phyloP scores from a whole-genome alignment of 140 eudicot species.

The Stevia rebaudiana region DNA sequence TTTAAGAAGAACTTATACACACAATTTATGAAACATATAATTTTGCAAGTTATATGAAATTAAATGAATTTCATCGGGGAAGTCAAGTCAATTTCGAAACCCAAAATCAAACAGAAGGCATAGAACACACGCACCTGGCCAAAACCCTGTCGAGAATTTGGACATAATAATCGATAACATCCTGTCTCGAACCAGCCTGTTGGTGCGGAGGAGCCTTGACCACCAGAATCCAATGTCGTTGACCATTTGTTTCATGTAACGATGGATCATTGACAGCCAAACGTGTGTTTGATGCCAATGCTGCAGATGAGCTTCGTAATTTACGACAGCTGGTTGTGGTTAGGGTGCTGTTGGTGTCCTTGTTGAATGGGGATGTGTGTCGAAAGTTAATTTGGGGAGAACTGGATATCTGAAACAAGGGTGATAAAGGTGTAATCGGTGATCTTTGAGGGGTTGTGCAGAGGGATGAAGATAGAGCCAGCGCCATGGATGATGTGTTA shows the following conservation, averaged over 20 bases:
- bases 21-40: no score
- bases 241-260: neutral
- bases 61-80: neutral
- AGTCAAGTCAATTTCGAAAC: constrained; percentile 2
- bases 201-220: constrained; percentile 44
- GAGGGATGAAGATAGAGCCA: constrained; percentile 20
- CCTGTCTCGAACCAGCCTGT: constrained; percentile 34
- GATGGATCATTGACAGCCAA: constrained; percentile 18
- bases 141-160: constrained; percentile 40
- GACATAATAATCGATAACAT: constrained; percentile 65
- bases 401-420: constrained; percentile 9
- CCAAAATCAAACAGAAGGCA: neutral
- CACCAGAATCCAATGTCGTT: constrained; percentile 56
- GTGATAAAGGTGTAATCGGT: constrained; percentile 21
- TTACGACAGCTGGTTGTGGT: constrained; percentile 4
- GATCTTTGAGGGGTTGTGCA: constrained; percentile 16
- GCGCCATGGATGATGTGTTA: constrained; percentile 25
- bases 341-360: constrained; percentile 15
- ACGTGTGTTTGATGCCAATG: constrained; percentile 19
- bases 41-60: no score
- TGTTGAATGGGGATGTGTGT: constrained; percentile 4
- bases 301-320: constrained; percentile 7
- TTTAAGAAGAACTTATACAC: constrained; percentile 6
- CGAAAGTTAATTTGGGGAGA: constrained; percentile 15
- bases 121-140: constrained; percentile 53